Conservation (phyloP, 768 basidiomycete species). For the Clitopilus hobsonii region DNA sequence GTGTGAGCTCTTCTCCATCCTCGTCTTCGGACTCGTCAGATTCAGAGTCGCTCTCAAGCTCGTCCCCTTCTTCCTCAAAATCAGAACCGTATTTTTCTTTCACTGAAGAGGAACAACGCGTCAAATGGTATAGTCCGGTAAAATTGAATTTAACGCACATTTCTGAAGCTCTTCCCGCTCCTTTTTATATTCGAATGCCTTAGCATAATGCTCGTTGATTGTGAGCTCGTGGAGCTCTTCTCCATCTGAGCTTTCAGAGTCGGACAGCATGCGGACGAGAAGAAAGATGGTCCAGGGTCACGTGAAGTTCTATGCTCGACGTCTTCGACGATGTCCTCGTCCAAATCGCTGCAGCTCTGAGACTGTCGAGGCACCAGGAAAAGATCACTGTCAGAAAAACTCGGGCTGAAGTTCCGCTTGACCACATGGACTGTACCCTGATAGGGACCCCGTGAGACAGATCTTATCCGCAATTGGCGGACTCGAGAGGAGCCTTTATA, state of each 20-base stretch:
- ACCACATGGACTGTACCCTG: background rate
- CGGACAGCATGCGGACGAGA: slow-evolving; percentile 34
- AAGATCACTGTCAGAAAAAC: background rate
- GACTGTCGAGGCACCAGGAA: background rate
- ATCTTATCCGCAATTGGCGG: slow-evolving; percentile 1
- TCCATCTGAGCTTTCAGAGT: slow-evolving; percentile 39
- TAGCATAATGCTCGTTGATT: slow-evolving; percentile 74
- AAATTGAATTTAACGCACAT: slow-evolving; percentile 38
- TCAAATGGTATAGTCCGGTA: background rate
- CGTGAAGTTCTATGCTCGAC: background rate
- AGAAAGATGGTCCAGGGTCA: background rate
- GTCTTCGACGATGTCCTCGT: background rate
- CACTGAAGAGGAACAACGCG: slow-evolving; percentile 39
- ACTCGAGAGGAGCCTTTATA: background rate
- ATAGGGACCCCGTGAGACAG: background rate
- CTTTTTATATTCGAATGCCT: slow-evolving; percentile 79
- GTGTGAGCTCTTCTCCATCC: slow-evolving; percentile 92
- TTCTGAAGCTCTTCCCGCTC: slow-evolving; percentile 81
- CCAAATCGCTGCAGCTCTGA: too few relatives aligned
- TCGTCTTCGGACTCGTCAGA: slow-evolving; percentile 86
- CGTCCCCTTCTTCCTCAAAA: slow-evolving; percentile 46
- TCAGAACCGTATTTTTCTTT: slow-evolving; percentile 88
- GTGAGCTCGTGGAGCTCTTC: slow-evolving; percentile 47
- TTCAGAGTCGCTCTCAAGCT: slow-evolving; percentile 60
- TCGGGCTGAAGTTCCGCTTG: background rate